Conservation (phyloP, 495 filamentous ascomycete species). For the Podospora fimiseda region DNA sequence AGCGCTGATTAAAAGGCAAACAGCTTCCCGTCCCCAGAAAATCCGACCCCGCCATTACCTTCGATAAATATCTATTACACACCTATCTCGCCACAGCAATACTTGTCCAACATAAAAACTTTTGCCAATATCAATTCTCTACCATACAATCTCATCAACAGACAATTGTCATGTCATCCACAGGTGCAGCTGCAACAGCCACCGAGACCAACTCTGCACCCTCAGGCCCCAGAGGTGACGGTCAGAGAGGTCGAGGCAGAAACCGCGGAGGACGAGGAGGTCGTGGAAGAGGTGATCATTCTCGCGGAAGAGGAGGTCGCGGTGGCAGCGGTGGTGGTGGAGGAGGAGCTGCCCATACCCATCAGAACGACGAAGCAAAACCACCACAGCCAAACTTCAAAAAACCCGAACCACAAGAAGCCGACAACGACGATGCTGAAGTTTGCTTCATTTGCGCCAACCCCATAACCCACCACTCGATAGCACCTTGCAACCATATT, state of each 20-base stretch:
- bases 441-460: conserved; percentile 97
- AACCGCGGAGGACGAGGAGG: conserved; percentile 23
- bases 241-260: conserved; percentile 33
- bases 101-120: conserved; percentile 1
- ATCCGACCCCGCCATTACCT: conserved; percentile 20
- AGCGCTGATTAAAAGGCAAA: conserved; percentile 13
- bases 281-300: conserved; percentile 13
- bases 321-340: conserved; percentile 8
- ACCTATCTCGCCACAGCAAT: no score
- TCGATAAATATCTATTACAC: neutral
- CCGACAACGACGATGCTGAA: conserved; percentile 56
- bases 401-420: conserved; percentile 15
- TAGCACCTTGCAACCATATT: conserved; percentile 89
- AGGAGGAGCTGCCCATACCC: conserved; percentile 9
- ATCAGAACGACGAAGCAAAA: conserved; percentile 4
- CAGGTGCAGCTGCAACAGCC: conserved; percentile 12
- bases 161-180: conserved; percentile 15
- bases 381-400: conserved; percentile 19
- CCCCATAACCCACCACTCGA: conserved; percentile 70
- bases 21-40: neutral
- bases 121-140: neutral
- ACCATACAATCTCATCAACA: neutral
- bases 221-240: conserved; percentile 26
- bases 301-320: neutral
- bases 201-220: conserved; percentile 6